Percentiles rank a stretch among this genome's conserved stretches.
These are phyloP conservation scores for Scheffersomyces quercinus DNA, from an alignment of 1,139 yeast genomes.

Conservation along the genomic window DNA sequence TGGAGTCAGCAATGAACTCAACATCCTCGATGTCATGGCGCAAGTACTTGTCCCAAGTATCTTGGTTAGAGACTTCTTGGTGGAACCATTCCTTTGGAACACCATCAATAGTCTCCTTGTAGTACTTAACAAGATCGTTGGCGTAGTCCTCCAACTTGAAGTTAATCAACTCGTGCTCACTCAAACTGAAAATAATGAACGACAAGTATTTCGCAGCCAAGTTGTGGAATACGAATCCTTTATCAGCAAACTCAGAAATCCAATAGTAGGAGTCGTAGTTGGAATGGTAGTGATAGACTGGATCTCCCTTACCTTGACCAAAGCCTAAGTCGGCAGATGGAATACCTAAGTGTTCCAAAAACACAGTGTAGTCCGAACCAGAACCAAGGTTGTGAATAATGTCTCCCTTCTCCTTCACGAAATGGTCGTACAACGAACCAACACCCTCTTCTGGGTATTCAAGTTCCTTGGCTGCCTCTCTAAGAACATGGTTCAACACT, in stretches of 20 bases:
- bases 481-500: conserved; percentile 32
- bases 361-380: conserved; percentile 50
- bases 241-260: conserved; percentile 57
- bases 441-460: conserved; percentile 48
- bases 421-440: conserved; percentile 60
- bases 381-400: conserved; percentile 40
- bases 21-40: conserved; percentile 8
- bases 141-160: conserved; percentile 41
- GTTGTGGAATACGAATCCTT: conserved; percentile 53
- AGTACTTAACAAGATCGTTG: conserved; percentile 30
- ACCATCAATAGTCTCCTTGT: conserved; percentile 23
- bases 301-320: conserved; percentile 33
- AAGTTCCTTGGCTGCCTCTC: conserved; percentile 33
- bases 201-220: conserved; percentile 62
- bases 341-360: conserved; percentile 48
- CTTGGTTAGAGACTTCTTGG: conserved; percentile 8
- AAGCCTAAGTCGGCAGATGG: conserved; percentile 45
- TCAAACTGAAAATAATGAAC: conserved; percentile 49
- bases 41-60: conserved; percentile 20
- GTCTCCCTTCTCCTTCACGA: conserved; percentile 39
- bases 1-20: not conserved
- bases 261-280: conserved; percentile 59
- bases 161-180: conserved; percentile 55
- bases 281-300: conserved; percentile 59
- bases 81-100: conserved; percentile 30